A percentile compares a stretch with the other conserved stretches of the same genome.
These are phyloP conservation scores for Pyropia haitanensis DNA, from an alignment of 23 red algal species.

Conservation along the genomic window DNA sequence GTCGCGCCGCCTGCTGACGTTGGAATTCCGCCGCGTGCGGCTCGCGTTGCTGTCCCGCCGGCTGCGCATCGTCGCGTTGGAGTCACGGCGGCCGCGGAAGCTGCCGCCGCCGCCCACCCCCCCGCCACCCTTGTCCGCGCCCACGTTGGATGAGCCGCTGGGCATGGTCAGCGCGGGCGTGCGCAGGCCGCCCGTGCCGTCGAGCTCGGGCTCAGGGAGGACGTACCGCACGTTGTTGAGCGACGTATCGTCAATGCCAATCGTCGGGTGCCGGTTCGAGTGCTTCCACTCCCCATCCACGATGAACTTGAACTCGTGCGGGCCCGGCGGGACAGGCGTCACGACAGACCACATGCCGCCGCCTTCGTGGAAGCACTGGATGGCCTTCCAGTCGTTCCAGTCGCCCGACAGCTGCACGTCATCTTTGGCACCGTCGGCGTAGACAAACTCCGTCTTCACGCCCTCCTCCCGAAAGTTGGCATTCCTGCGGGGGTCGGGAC, in stretches of 20 bases:
- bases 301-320: constrained; percentile 94
- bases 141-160: too few species aligned
- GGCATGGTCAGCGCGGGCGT: too few species aligned
- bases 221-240: constrained; percentile 86
- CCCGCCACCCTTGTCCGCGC: too few species aligned
- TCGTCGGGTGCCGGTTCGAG: constrained; percentile 75
- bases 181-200: too few species aligned
- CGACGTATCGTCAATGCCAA: constrained; percentile 76
- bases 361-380: constrained; percentile 92
- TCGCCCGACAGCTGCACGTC: constrained; percentile 88
- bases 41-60: too few species aligned
- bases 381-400: constrained; percentile 94
- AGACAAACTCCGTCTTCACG: constrained; percentile 88
- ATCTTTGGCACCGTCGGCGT: constrained; percentile 80
- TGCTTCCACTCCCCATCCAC: constrained; percentile 95
- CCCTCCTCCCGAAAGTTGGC: constrained; percentile 28
- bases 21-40: too few species aligned
- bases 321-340: constrained; percentile 75
- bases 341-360: constrained; percentile 91
- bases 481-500: too few species aligned
- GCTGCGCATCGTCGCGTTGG: too few species aligned
- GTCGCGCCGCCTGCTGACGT: too few species aligned
- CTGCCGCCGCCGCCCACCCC: too few species aligned
- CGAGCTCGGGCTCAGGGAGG: constrained; percentile 57
- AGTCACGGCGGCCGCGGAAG: too few species aligned